Conservation (phyloP, 345 rosid genomes). For the Dimocarpus longan region DNA sequence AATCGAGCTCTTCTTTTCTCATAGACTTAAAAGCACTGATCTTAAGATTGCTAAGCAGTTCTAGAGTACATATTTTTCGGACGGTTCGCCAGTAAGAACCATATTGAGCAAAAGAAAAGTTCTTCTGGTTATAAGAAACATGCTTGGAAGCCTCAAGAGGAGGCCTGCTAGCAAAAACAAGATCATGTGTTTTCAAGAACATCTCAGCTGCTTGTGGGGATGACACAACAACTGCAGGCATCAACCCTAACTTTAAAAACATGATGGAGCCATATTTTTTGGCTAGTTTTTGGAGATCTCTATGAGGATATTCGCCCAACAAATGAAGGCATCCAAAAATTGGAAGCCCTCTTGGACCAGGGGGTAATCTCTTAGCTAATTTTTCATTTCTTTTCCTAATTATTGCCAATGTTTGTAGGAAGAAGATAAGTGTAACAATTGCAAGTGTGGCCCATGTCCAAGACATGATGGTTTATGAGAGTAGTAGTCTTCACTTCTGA, state of each 20-base stretch:
- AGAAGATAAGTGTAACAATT: neutral
- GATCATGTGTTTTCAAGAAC: constrained; percentile 46
- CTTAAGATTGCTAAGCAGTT: constrained; percentile 40
- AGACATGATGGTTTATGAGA: constrained; percentile 1
- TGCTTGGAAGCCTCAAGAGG: constrained; percentile 24
- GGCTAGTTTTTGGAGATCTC: constrained; percentile 34
- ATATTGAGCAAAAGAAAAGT: constrained; percentile 22
- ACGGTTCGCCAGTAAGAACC: constrained; percentile 47
- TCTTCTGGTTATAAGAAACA: constrained; percentile 31
- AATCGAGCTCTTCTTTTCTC: constrained; percentile 41
- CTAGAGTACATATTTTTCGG: constrained; percentile 49
- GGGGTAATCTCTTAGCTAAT: constrained; percentile 30
- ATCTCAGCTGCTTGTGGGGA: constrained; percentile 45
- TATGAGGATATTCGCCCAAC: constrained; percentile 41
- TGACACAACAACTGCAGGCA: constrained; percentile 41
- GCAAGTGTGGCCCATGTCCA: constrained; percentile 1
- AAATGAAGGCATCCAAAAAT: constrained; percentile 42
- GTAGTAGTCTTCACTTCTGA: neutral
- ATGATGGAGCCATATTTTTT: constrained; percentile 47
- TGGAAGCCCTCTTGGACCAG: constrained; percentile 48
- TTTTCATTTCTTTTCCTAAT: neutral
- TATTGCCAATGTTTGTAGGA: neutral
- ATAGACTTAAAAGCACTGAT: constrained; percentile 31
- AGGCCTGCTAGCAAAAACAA: constrained; percentile 44
- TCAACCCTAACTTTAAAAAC: constrained; percentile 37